Evolutionary conservation across 495 filamentous ascomycete species (phyloP).

Genomic region (Polyplosphaeria fusca): DNA sequence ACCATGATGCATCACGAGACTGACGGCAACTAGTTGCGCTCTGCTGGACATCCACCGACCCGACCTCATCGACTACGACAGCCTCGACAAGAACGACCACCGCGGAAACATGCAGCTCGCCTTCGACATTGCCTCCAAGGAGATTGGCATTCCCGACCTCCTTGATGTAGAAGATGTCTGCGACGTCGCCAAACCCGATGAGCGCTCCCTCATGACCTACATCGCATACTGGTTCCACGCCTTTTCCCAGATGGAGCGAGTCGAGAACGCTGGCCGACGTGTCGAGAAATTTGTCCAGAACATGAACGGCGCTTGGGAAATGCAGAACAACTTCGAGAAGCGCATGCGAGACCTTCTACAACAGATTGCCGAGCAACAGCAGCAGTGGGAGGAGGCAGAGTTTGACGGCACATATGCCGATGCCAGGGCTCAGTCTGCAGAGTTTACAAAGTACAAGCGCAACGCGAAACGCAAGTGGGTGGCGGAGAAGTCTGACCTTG

Average conservation of each 20-base stretch:
- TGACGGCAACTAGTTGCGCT: slow-evolving; percentile 59
- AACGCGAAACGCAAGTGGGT: slow-evolving; percentile 92
- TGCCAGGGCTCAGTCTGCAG: slow-evolving; percentile 77
- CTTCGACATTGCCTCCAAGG: slow-evolving; percentile 90
- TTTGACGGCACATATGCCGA: slow-evolving; percentile 93
- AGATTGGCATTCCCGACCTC: slow-evolving; percentile 94
- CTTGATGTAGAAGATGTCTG: slow-evolving; percentile 98
- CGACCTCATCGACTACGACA: slow-evolving; percentile 93
- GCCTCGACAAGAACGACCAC: slow-evolving; percentile 90
- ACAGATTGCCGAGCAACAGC: slow-evolving; percentile 67
- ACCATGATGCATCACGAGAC: not conserved
- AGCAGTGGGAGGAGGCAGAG: slow-evolving; percentile 69
- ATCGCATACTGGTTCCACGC: slow-evolving; percentile 99
- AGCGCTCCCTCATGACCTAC: slow-evolving; percentile 96
- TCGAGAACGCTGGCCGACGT: slow-evolving; percentile 91
- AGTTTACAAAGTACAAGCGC: slow-evolving; percentile 83
- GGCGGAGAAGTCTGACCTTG: slow-evolving; percentile 92
- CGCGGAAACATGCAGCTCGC: slow-evolving; percentile 95
- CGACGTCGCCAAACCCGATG: slow-evolving; percentile 92
- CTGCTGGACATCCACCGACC: slow-evolving; percentile 95
- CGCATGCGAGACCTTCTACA: slow-evolving; percentile 77
- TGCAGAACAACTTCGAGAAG: slow-evolving; percentile 92
- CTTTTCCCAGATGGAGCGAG: slow-evolving; percentile 95
- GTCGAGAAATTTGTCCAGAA: slow-evolving; percentile 98
- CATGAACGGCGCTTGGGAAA: slow-evolving; percentile 99